phyloP scores from a whole-genome alignment of 768 basidiomycete genomes.

The Suillus placidus region DNA sequence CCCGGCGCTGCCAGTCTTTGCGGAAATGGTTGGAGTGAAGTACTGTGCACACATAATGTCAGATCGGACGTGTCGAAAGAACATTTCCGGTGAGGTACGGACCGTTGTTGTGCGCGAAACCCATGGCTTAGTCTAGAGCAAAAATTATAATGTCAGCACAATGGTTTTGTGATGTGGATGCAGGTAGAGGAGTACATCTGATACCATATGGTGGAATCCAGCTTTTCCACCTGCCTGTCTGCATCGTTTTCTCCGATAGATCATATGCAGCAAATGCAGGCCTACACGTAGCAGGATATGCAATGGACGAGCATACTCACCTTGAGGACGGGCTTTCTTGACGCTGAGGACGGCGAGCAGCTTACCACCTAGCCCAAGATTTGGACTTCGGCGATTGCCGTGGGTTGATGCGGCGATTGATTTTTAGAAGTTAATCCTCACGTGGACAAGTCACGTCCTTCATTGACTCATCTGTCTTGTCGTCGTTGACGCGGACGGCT shows the following conservation, averaged over 20 bases:
- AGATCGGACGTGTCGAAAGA: slow-evolving; percentile 31
- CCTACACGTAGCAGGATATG: neutral
- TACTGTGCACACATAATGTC: slow-evolving; percentile 46
- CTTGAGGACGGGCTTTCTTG: slow-evolving; percentile 36
- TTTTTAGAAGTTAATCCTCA: slow-evolving; percentile 14
- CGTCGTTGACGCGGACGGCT: neutral
- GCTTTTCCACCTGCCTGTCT: slow-evolving; percentile 6
- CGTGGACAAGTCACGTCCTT: slow-evolving; percentile 6
- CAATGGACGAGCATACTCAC: slow-evolving; percentile 25
- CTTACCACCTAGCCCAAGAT: neutral
- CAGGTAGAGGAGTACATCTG: slow-evolving; percentile 23
- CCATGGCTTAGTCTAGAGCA: slow-evolving; percentile 35
- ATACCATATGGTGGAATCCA: slow-evolving; percentile 24
- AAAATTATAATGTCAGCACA: slow-evolving; percentile 18
- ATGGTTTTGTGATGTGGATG: neutral
- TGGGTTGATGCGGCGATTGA: slow-evolving; percentile 32
- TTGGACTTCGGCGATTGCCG: slow-evolving; percentile 29
- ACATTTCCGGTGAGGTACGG: slow-evolving; percentile 11
- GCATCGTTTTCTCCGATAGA: slow-evolving; percentile 4
- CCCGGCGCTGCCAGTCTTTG: slow-evolving; percentile 98
- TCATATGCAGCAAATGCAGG: slow-evolving; percentile 3
- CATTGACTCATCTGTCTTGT: neutral
- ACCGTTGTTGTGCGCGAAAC: slow-evolving; percentile 42
- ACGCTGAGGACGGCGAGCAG: slow-evolving; percentile 30
- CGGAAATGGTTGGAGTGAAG: slow-evolving; percentile 94